Conservation (phyloP, 305 asterid genomes). For the Rubia tinctorum region DNA sequence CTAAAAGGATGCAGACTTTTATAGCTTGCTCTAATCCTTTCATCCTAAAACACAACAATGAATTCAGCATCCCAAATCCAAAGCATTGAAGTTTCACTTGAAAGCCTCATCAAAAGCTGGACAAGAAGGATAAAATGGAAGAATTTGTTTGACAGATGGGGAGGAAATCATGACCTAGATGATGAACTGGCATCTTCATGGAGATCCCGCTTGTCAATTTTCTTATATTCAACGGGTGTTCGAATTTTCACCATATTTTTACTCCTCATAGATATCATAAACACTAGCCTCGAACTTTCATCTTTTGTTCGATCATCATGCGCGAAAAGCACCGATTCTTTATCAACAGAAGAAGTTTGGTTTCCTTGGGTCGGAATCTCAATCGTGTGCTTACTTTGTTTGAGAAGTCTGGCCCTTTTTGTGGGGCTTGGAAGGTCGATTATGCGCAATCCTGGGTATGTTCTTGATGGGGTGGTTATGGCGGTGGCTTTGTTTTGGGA, state of each 20-base stretch:
- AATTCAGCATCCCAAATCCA: conserved; percentile 18
- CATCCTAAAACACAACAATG: conserved; percentile 4
- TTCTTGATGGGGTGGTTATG: conserved; percentile 28
- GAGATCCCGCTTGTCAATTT: conserved; percentile 16
- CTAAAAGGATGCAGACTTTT: no score
- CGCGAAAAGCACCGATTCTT: neutral
- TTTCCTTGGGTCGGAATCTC: conserved; percentile 25
- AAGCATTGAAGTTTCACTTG: conserved; percentile 22
- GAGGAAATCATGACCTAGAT: neutral
- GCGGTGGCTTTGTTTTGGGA: conserved; percentile 30
- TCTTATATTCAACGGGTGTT: conserved; percentile 24
- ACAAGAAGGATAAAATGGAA: conserved; percentile 26
- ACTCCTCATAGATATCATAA: conserved; percentile 19
- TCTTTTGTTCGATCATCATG: conserved; percentile 24
- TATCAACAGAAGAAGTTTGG: conserved; percentile 19
- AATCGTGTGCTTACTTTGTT: conserved; percentile 18
- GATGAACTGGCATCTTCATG: conserved; percentile 6
- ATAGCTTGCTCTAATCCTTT: neutral
- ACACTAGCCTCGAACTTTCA: conserved; percentile 29
- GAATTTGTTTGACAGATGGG: conserved; percentile 1
- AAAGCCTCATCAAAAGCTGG: conserved; percentile 28
- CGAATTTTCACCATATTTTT: conserved; percentile 17
- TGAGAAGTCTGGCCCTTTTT: conserved; percentile 21
- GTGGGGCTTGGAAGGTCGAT: conserved; percentile 19
- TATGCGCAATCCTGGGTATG: conserved; percentile 21